Base-by-base conservation (phyloP, 1,284 basidiomycete species). In the Rhodotorula glutinis region DNA sequence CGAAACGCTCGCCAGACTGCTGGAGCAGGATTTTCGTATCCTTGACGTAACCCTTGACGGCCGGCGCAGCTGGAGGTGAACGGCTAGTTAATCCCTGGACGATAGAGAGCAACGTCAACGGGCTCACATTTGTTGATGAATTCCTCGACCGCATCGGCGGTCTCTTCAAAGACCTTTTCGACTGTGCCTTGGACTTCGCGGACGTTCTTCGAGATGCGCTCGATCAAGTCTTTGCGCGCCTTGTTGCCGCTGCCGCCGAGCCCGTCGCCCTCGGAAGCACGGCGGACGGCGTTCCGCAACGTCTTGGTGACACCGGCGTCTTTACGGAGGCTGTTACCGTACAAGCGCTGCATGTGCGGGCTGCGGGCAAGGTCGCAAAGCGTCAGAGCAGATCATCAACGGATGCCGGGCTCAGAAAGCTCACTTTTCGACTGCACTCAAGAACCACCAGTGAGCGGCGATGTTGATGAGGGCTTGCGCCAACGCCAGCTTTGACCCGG, bases 221-320 rank as follows among this genome's bases (percentile, higher is more conserved):
- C 85, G 85, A 25, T 87, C 85, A 53, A 84, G 82, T 38, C 83
- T 30, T 43, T 25, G 51, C 46, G 49, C 29, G 30, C 41, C 44
- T 51, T 43, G 47, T 11, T 21, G 23, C n/a, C 49, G 16, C 33
- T 38, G 33, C 38, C 40, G 16, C 51, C 43, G 19, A 27, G 40
- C 23, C 40, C 54, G 27, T 47, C 33, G 8, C n/a, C 30, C 29
- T 46, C 51, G 13, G 55, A 66, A 8, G 61, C 51, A 25, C 53
- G 55, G 16, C 59, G 59, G n/a, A 62, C 84, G 76, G 93, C 91
- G 63, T 85, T 88, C 80, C 93, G 93, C 78, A 98, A 87, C 38
- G 97, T 94, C 82, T 97, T 96, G 68, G 94, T 92, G 72, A 98
- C 88, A 44, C 95, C 96, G 11, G 93, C 94, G 67, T 98, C 95